A percentile compares a stretch with the other conserved stretches of the same genome.
phyloP scores from a whole-genome alignment of 2,329 filamentous ascomycete species.

The Scedosporium dehoogii region DNA sequence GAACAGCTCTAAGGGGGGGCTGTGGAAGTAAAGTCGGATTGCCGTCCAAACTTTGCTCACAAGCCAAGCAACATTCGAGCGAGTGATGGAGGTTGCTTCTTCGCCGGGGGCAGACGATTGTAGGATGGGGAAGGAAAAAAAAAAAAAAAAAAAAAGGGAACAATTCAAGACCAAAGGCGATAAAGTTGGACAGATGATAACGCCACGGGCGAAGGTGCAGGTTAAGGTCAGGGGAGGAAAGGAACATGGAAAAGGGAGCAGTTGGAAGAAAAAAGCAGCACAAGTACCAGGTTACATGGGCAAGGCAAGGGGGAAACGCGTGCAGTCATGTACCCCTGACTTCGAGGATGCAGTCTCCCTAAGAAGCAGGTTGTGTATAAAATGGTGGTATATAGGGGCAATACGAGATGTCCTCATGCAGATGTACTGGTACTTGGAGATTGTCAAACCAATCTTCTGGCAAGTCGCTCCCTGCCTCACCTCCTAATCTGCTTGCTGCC shows the following conservation, averaged over 20 bases:
- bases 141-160: background rate
- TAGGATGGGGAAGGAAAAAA: background rate
- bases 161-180: background rate
- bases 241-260: background rate
- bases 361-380: background rate
- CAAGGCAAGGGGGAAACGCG: background rate
- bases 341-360: background rate
- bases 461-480: background rate
- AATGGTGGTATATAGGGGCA: background rate
- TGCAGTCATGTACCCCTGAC: background rate
- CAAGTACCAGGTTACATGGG: background rate
- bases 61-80: background rate
- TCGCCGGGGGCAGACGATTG: background rate
- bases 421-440: background rate
- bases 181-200: conserved; percentile 1
- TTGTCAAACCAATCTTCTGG: background rate
- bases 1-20: background rate
- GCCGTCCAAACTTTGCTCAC: background rate
- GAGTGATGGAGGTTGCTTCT: background rate
- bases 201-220: background rate
- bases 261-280: background rate
- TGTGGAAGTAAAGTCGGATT: background rate
- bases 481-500: background rate
- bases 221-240: background rate
- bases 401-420: background rate